Base-by-base conservation (phyloP, 331 rosid genomes). In the Pyrus hybrid region DNA sequence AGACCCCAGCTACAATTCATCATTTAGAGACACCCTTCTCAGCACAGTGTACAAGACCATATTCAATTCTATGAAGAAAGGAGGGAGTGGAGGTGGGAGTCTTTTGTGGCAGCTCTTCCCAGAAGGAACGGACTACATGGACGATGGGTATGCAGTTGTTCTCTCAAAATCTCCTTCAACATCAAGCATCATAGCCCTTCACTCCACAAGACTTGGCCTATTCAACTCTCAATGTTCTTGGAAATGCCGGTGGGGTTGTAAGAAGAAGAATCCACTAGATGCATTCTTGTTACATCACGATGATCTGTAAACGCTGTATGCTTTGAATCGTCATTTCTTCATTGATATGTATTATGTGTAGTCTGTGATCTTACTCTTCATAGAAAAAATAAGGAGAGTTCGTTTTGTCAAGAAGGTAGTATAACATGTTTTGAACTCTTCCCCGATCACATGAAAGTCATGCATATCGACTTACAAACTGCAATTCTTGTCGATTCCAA, bases 21-120 rank as follows among this genome's bases (percentile, higher is more conserved):
- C 91, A 5, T 92, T 80, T 72, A 80, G 99, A 56, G 89, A 95
- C 82, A 73, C 82, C 49, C 33, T 85, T 1, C 78, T 93, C 66
- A 83, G 69, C 66, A 82, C 77, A 3, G 98, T 93, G 67, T 93
- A 91, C 70, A 83, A 73, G 5, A 72, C 79, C 53, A 61, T 95
- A 77, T 69, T 95, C 60, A 88, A 86, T 82, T 92, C 97, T 2
- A 86, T 90, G 32, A 92, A 71, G 92, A 95, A 83, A 80, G 97
- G 99, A 80, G 99, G 97, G 61, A 82, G 93, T 54, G 99, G 99
- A 10, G 96, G 81, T 21, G 99, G 97, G 76, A 89, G 93, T 84
- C 90, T 92, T n/a, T 33, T 95, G 82, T 95, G 99, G 99, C 99
- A 95, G 78, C 78, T 95, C 2, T 89, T 95, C 67, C 97, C 99